Evolutionary conservation across 371 early-diverging fungal species (phyloP), one percentile per base, ranked within the genome.

Genomic region (Phascolomyces articulosus): DNA sequence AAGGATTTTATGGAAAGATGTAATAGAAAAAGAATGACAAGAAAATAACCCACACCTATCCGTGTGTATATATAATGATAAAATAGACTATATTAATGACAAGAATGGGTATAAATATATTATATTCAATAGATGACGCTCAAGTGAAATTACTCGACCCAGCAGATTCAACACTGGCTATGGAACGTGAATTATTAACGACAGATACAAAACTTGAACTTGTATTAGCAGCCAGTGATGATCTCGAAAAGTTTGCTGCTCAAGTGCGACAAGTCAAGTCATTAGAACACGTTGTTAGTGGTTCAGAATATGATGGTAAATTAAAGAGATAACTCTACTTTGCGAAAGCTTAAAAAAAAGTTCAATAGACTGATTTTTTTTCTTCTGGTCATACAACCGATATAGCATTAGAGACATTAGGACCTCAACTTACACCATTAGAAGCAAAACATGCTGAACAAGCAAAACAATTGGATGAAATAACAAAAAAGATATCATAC

Each of bases 141-240:
- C 70, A 84, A 29, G 76, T 77, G 11, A 86, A 85, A 29, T 27
- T 83, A 41, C 57, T 84, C 20, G 77, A 78, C 62, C 84, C 73
- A 18, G 65, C 67, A 16, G 67, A 79, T 28, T 76, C 83, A 9
- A 76, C 78, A 15, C 76, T 80, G 57, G 69, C 78, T 6, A 38
- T 83, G 55, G 87, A 85, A 61, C 73, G 81, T 18, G 87, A 85
- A 28, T 40, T 84, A 31, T 59, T 87, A 61, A 65, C 84, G 23
- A 65, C 83, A n/a, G 83, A 82, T 27, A 83, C 86, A 15, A 87
- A 87, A 62, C 65, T 74, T 3, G 87, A 87, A 60, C 75, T 87
- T 11, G 62, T 86, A 40, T 41, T 85, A 23, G 83, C 85, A 16
- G 85, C 86, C 15, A 71, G 80, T 55, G 83, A 83, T 18, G 87